Evolutionary conservation across 345 rosid species (phyloP).

Genomic region (Clausena lansium): DNA sequence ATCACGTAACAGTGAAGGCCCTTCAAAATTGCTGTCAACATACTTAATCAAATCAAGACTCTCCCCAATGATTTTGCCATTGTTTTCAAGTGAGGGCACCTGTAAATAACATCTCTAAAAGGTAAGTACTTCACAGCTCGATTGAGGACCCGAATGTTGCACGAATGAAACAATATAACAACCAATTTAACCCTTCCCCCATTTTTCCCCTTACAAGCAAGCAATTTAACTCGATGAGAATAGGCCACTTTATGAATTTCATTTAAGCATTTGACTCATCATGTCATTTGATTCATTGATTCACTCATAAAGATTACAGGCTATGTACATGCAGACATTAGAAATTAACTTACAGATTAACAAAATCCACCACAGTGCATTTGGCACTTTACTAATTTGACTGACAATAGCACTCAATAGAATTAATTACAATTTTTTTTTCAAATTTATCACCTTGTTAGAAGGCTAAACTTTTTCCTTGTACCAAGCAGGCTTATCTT

Average conservation of each 20-base stretch:
- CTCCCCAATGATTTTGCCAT: slow-evolving; percentile 82
- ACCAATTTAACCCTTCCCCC: background rate
- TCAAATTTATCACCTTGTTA: slow-evolving; percentile 57
- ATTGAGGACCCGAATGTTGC: background rate
- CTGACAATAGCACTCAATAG: background rate
- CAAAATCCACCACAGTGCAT: background rate
- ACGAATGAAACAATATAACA: background rate
- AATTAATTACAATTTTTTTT: too few relatives aligned
- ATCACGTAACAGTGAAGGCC: slow-evolving; percentile 64
- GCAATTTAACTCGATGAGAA: too few relatives aligned
- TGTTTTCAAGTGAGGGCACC: slow-evolving; percentile 92
- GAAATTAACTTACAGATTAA: too few relatives aligned
- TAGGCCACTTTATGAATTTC: too few relatives aligned
- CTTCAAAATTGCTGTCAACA: slow-evolving; percentile 78
- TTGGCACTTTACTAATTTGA: too few relatives aligned
- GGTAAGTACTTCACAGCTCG: background rate
- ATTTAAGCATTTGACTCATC: background rate
- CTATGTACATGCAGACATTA: background rate
- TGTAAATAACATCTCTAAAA: slow-evolving; percentile 15
- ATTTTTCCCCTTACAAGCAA: too few relatives aligned
- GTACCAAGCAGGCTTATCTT: slow-evolving; percentile 87
- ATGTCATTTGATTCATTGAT: background rate
- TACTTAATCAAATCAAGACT: slow-evolving; percentile 81
- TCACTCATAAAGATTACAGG: background rate
- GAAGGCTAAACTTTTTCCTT: slow-evolving; percentile 71